phyloP scores from a whole-genome alignment of 2,329 filamentous ascomycete species.

The Triangularia setosa region DNA sequence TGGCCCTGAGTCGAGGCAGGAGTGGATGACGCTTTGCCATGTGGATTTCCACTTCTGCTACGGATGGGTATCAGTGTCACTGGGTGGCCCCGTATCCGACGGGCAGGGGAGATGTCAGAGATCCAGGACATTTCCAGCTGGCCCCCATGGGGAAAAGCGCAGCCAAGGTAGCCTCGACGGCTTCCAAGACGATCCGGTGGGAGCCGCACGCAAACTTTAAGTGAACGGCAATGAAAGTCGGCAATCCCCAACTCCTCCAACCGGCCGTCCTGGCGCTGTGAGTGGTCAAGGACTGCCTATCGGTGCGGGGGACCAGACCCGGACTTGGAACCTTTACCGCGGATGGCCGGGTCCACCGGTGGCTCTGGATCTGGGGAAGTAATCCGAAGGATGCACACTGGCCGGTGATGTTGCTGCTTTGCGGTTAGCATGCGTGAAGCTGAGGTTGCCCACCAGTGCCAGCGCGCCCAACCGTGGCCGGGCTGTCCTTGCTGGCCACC shows the following conservation, averaged over 20 bases:
- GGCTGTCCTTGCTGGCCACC: neutral
- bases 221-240: slow-evolving; percentile 14
- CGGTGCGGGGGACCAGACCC: neutral
- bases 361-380: neutral
- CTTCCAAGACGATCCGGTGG: neutral
- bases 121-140: neutral
- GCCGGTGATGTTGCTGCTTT: slow-evolving; percentile 17
- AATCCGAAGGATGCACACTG: neutral
- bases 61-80: neutral
- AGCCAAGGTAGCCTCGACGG: neutral
- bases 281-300: neutral
- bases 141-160: slow-evolving; percentile 15
- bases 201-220: neutral
- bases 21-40: slow-evolving; percentile 7
- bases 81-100: neutral
- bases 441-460: neutral
- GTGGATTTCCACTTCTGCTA: slow-evolving; percentile 1
- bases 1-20: neutral
- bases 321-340: neutral
- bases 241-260: slow-evolving; percentile 5
- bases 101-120: neutral
- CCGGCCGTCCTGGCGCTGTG: neutral
- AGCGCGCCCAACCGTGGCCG: neutral
- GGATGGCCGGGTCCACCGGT: neutral
- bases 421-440: slow-evolving; percentile 7